A percentile compares a stretch with the other conserved stretches of the same genome.
Evolutionary conservation across 495 filamentous ascomycete species (phyloP).

Genomic region (Neurospora sp.): DNA sequence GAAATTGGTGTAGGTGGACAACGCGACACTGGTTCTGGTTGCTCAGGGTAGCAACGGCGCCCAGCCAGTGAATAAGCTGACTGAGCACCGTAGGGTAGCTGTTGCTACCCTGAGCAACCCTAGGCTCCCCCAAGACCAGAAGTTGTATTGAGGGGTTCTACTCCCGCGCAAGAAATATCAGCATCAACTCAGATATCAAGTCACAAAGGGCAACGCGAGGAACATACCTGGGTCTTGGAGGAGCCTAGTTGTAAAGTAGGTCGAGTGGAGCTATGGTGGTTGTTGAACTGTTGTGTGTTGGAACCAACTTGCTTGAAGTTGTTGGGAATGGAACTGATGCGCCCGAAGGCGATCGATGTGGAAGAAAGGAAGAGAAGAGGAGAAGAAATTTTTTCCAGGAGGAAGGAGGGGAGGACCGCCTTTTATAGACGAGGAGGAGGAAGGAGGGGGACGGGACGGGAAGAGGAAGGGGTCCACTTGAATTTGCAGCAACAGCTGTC

Average conservation of each 20-base stretch:
- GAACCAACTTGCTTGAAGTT: background rate
- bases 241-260: background rate
- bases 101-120: background rate
- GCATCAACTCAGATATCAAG: background rate
- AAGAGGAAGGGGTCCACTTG: background rate
- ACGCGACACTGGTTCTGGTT: background rate
- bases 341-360: background rate
- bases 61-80: background rate
- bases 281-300: background rate
- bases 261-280: background rate
- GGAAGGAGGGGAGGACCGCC: background rate
- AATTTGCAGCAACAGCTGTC: background rate
- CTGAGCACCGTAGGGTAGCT: no score
- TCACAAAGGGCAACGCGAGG: background rate
- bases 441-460: background rate
- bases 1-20: background rate
- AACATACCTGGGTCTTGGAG: background rate
- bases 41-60: background rate
- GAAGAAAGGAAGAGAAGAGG: background rate
- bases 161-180: background rate
- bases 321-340: background rate
- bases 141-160: background rate
- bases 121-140: background rate
- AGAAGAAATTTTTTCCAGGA: background rate
- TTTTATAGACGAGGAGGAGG: background rate